Evolutionary conservation across 306 rosid species (phyloP), one percentile per base, ranked within the genome.

Genomic region (Castanea sativa): DNA sequence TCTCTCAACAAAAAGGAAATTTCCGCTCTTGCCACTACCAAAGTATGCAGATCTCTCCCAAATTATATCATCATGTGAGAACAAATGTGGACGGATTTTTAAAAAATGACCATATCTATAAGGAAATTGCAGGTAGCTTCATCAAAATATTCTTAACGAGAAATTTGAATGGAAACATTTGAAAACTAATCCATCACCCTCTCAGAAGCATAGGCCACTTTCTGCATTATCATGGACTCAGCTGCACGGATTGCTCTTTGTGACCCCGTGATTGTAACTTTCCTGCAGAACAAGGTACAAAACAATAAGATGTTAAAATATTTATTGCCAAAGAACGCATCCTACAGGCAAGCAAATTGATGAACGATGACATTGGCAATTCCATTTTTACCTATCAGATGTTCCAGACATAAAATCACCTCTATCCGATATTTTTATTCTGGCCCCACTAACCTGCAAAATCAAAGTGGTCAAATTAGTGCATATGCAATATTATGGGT

Each of bases 361-460:
- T 20, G 20, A 71, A 20, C 23, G 41, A 38, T 20, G 20, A 58
- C 27, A 43, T 38, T 51, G 5, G 18, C 6, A 60, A 64, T 38
- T 71, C 86, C 53, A 21, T 6, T 15, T 12, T 73, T 85, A 96
- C 99, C 99, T 93, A 67, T 96, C 98, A n/a, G 89, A 86, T 79
- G 99, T 96, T 82, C 99, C 99, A 71, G 98, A 85, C 86, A 96
- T 87, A 89, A 90, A 96, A 85, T 96, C 99, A 3, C 97, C 99
- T 81, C 99, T 88, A 79, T 96, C 98, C 27, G 99, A 96, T 85
- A 96, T 96, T 92, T 93, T 96, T 88, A 96, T 93, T 93, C 92
- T 96, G 73, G 99, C 99, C 30, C 99, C 99, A 77, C 94, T 96
- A 29, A 70, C 82, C 99, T 96, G 93, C 83, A 83, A 80, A 80